phyloP scores from a whole-genome alignment of 805 yeast genomes.

The Lachancea cidri region DNA sequence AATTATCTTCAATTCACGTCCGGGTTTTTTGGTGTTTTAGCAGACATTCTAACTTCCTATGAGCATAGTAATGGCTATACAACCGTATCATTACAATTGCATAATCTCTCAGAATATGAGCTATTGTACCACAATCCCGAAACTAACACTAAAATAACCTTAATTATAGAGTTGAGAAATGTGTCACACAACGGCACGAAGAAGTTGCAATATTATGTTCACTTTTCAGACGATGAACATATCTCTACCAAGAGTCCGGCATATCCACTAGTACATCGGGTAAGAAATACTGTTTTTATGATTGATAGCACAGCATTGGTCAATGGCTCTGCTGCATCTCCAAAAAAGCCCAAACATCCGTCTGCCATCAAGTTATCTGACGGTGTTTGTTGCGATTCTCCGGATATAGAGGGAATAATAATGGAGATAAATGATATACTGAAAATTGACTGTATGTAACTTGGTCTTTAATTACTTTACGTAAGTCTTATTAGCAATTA shows the following conservation, averaged over 20 bases:
- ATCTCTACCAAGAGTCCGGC: slow-evolving; percentile 25
- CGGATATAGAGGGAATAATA: slow-evolving; percentile 25
- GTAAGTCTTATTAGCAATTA: not conserved
- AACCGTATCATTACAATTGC: slow-evolving; percentile 24
- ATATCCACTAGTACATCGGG: slow-evolving; percentile 27
- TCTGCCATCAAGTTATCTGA: slow-evolving; percentile 23
- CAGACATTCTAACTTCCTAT: slow-evolving; percentile 1
- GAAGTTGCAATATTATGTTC: slow-evolving; percentile 25
- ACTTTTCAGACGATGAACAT: slow-evolving; percentile 30
- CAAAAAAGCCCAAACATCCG: slow-evolving; percentile 10
- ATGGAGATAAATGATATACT: slow-evolving; percentile 25
- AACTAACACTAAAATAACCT: slow-evolving; percentile 23
- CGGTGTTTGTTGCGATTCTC: slow-evolving; percentile 30
- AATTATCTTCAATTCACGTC: slow-evolving; percentile 33
- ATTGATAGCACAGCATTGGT: slow-evolving; percentile 14
- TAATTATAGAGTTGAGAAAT: slow-evolving; percentile 26
- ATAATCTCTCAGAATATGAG: slow-evolving; percentile 29
- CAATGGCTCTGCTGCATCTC: slow-evolving; percentile 7
- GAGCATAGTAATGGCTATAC: slow-evolving; percentile 11
- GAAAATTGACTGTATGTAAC: slow-evolving; percentile 8
- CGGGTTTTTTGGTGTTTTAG: slow-evolving; percentile 6
- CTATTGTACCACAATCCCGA: slow-evolving; percentile 25
- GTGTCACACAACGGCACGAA: slow-evolving; percentile 24
- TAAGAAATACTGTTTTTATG: slow-evolving; percentile 28
- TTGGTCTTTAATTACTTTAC: not conserved